Percentiles rank a stretch among this genome's conserved stretches.
Conservation (phyloP, 306 rosid species). For the Lablab purpureus region DNA sequence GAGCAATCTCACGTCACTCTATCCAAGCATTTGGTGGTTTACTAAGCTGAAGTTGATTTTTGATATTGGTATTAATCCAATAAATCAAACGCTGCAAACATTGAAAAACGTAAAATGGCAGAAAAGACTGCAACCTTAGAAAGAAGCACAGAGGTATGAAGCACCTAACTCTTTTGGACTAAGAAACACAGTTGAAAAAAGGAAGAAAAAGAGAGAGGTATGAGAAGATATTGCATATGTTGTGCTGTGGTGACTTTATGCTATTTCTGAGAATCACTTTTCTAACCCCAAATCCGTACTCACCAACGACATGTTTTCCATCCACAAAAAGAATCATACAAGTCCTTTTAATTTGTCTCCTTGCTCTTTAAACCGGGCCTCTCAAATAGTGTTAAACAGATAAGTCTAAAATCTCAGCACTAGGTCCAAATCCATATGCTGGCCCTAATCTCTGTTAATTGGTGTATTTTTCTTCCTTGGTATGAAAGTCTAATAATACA, state of each 20-base stretch:
- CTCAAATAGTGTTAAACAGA: conserved; percentile 1
- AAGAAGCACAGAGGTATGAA: neutral
- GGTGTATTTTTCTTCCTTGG: neutral
- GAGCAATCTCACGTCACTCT: too few species aligned
- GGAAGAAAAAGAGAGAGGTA: neutral
- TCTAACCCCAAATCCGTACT: conserved; percentile 6
- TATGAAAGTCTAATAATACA: neutral
- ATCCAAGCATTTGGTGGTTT: too few species aligned
- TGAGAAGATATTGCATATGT: neutral
- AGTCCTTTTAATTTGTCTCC: neutral
- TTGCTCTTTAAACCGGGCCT: neutral
- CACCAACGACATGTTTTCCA: conserved; percentile 19
- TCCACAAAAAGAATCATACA: neutral
- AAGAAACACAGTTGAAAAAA: neutral
- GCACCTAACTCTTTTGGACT: neutral
- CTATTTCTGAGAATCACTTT: conserved; percentile 7
- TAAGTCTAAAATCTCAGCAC: conserved; percentile 9
- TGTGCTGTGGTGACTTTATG: neutral
- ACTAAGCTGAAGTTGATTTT: too few species aligned
- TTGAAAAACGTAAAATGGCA: neutral
- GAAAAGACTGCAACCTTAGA: neutral
- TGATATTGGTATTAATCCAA: neutral
- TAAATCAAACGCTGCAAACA: neutral
- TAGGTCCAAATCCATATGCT: neutral
- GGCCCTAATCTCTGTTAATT: conserved; percentile 4